These are phyloP conservation scores for Cinnamomum micranthum DNA, from an alignment of 164 flowering plant genomes.

Conservation along the genomic window DNA sequence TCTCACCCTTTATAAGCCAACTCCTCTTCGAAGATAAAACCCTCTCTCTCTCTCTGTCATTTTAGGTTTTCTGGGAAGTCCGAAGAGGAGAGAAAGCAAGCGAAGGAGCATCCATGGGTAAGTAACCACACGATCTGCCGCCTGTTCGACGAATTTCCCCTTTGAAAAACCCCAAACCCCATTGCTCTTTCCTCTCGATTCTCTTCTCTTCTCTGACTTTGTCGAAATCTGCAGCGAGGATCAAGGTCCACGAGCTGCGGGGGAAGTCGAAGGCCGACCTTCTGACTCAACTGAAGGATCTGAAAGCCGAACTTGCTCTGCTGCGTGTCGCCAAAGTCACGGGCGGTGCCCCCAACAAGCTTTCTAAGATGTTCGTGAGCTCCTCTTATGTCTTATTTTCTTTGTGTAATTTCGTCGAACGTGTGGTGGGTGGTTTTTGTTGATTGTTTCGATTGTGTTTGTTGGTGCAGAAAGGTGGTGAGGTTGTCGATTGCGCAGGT, in stretches of 20 bases:
- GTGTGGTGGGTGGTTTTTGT: neutral
- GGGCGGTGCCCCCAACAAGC: slow-evolving; percentile 77
- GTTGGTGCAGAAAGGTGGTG: slow-evolving; percentile 55
- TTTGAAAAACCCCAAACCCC: neutral
- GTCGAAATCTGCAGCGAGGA: slow-evolving; percentile 10
- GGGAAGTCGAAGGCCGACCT: slow-evolving; percentile 23
- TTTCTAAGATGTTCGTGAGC: slow-evolving; percentile 56
- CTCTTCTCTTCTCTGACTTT: neutral
- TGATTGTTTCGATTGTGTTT: neutral
- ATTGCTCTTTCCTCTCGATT: neutral
- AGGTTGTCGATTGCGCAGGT: slow-evolving; percentile 62
- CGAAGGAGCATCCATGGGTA: slow-evolving; percentile 1
- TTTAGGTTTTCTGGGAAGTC: no score
- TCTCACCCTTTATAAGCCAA: no score
- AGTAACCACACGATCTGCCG: neutral
- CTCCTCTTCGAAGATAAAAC: no score
- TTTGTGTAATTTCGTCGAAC: neutral
- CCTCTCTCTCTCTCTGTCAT: no score
- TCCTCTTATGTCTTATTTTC: neutral
- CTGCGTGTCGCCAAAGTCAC: slow-evolving; percentile 82
- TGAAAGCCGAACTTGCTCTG: slow-evolving; percentile 68
- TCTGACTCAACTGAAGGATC: slow-evolving; percentile 52
- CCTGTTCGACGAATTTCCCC: neutral
- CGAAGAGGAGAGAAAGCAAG: no score
- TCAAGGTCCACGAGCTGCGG: slow-evolving; percentile 23